Evolutionary conservation across 768 basidiomycete species (phyloP), one percentile per base, ranked within the genome.

Genomic region (Xerocomellus dryophilus): DNA sequence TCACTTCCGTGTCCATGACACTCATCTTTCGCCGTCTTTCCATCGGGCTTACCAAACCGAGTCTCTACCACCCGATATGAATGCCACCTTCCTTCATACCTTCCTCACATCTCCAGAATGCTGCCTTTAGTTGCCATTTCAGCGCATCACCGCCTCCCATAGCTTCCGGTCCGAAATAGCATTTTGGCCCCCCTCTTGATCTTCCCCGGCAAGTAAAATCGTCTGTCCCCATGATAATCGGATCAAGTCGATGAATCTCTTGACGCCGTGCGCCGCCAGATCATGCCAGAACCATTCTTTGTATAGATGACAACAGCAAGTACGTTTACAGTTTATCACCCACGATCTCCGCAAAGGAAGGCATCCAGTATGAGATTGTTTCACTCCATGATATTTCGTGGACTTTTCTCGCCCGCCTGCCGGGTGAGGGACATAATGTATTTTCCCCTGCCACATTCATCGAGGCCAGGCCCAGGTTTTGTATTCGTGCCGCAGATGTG

Each of bases 221-320:
- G n/a, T 38, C 35, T 45, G 14, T 32, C 23, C 11, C 42, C 52
- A 49, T 27, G 14, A 55, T 50, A 44, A 21, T 43, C 50, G 57
- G 61, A 63, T 51, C 61, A 41, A 42, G 27, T 50, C 12, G 12
- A 47, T 11, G 38, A 39, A 39, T 47, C 14, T 44, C 12, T 48
- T 45, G 35, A 43, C 29, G 27, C 42, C 23, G 20, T 36, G 21
- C 47, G 25, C 49, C 34, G 49, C 52, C 46, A 43, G 43, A 42
- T 41, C 43, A 35, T 32, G 14, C 6, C 38, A 27, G 43, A 47
- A 44, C 38, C 47, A 31, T 38, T 5, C 45, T 31, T 47, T 45
- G 15, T 56, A 43, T 29, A 31, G 49, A 42, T 25, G 35, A 29
- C 48, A 45, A 38, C 48, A 46, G 18, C 42, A 43, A 40, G 52